These are phyloP conservation scores for Aspergillus tanneri DNA, from an alignment of 2,329 filamentous ascomycete species.

Conservation along the genomic window DNA sequence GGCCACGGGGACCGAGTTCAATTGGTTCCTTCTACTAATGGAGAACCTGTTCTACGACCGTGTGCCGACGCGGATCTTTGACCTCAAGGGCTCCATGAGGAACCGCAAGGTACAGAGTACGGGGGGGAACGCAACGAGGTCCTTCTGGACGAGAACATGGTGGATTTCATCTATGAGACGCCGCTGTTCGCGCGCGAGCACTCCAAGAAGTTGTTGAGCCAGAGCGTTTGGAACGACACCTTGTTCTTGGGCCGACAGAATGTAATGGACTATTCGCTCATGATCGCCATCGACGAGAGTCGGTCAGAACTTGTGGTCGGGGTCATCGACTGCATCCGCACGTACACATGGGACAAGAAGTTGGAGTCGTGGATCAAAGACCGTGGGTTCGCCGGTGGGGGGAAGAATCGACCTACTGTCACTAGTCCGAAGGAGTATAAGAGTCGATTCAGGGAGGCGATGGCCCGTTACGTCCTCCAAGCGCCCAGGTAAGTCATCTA, in stretches of 20 bases:
- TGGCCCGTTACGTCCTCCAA: conserved; percentile 74
- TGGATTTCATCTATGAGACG: conserved; percentile 97
- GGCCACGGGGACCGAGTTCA: conserved; percentile 84
- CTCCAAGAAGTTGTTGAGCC: conserved; percentile 86
- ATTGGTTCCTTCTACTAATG: conserved; percentile 91
- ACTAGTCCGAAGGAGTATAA: conserved; percentile 98
- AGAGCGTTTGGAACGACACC: conserved; percentile 96
- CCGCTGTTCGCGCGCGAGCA: conserved; percentile 94
- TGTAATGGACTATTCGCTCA: conserved; percentile 98
- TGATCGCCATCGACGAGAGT: conserved; percentile 94
- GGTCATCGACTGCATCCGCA: conserved; percentile 97
- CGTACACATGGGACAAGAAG: conserved; percentile 99
- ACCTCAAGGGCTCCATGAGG: conserved; percentile 96
- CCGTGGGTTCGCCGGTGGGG: conserved; percentile 76
- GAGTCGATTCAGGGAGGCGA: conserved; percentile 89
- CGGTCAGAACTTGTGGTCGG: conserved; percentile 91
- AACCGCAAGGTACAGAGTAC: conserved; percentile 97
- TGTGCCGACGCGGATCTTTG: conserved; percentile 83
- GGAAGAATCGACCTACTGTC: conserved; percentile 84
- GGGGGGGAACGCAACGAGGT: conserved; percentile 95
- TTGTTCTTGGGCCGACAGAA: conserved; percentile 91
- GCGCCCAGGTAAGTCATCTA: conserved; percentile 47
- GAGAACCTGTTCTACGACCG: conserved; percentile 98
- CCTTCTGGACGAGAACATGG: conserved; percentile 95
- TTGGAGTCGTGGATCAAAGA: conserved; percentile 99